Evolutionary conservation across 148 eudicot genomes (phyloP).

Genomic region (Silene latifolia): DNA sequence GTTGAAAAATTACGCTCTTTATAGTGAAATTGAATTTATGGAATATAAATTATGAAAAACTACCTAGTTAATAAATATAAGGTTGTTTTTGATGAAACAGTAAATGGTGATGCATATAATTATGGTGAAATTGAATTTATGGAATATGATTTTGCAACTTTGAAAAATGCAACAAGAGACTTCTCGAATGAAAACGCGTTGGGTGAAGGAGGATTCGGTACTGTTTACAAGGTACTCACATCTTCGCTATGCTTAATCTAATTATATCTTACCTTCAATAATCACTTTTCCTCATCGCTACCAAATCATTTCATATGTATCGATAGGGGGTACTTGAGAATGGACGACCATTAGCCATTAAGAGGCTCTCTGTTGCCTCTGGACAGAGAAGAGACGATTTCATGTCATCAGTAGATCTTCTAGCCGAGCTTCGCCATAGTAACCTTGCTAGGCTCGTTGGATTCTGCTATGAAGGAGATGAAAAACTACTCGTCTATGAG

Average conservation of each 20-base stretch:
- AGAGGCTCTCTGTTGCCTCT: not conserved
- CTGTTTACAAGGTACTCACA: slow-evolving; percentile 7
- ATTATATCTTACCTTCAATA: too few relatives aligned
- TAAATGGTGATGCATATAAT: not conserved
- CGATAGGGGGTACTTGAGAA: not conserved
- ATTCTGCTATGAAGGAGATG: not conserved
- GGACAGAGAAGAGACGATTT: not conserved
- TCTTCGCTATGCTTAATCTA: not conserved
- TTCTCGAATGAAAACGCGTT: slow-evolving; percentile 25
- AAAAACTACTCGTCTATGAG: slow-evolving; percentile 6
- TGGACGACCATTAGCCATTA: slow-evolving; percentile 5
- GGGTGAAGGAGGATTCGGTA: slow-evolving; percentile 33
- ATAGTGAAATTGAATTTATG: not conserved
- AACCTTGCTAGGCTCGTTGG: slow-evolving; percentile 10
- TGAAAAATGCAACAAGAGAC: slow-evolving; percentile 25
- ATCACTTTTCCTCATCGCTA: not conserved
- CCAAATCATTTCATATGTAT: not conserved
- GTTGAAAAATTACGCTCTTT: not conserved
- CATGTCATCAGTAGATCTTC: not conserved
- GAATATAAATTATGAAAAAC: not conserved
- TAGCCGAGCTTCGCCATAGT: not conserved
- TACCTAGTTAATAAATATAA: too few relatives aligned
- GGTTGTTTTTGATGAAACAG: not conserved
- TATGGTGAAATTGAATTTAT: not conserved
- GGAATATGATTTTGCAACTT: slow-evolving; percentile 8